Evolutionary conservation across 1,284 basidiomycete genomes (phyloP), one percentile per base, ranked within the genome.

Genomic region (Sphagnurus paluster): DNA sequence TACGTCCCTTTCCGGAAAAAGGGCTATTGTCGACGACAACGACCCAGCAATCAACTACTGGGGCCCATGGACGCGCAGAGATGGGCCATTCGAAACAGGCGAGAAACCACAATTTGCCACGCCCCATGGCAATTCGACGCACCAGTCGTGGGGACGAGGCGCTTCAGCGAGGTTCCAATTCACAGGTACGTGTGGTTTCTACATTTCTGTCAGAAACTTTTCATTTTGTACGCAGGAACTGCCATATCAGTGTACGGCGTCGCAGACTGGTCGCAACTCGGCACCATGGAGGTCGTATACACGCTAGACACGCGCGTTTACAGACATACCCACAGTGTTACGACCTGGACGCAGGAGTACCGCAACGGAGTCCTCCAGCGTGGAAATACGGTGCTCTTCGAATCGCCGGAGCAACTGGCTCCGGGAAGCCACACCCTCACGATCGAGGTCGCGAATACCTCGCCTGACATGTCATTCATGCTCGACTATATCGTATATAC

Each of bases 1-100:
- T 10, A 49, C 48, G 8, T 38, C 48, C 5, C 36, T 49, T 19
- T 20, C 29, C 7, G 43, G 39, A n/a, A 14, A 49, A 29, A 19
- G 26, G 16, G 20, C 45, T 16, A 49, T 49, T 10, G 48, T 49
- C 9, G 48, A 49, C 20, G 48, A 49, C 13, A 17, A 14, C 17
- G 43, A 45, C 32, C 8, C 26, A 4, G 42, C 29, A 2, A 49
- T 49, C 11, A 34, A n/a, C 1, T 49, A 49, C 21, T 29, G 26
- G 21, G 42, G 34, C 2, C 21, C 14, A n/a, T 49, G 48, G 48
- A 19, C 16, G 4, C 37, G 37, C 25, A 49, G 45, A 10, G 29
- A 16, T 9, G 25, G 17, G 3, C 48, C 25, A 11, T 49, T 29
- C 21, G 33, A 23, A 11, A 40, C 42, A 3, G 21, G 11, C 3